These are phyloP conservation scores for Oenanthe javanica DNA, from an alignment of 140 eudicot species.

Conservation along the genomic window DNA sequence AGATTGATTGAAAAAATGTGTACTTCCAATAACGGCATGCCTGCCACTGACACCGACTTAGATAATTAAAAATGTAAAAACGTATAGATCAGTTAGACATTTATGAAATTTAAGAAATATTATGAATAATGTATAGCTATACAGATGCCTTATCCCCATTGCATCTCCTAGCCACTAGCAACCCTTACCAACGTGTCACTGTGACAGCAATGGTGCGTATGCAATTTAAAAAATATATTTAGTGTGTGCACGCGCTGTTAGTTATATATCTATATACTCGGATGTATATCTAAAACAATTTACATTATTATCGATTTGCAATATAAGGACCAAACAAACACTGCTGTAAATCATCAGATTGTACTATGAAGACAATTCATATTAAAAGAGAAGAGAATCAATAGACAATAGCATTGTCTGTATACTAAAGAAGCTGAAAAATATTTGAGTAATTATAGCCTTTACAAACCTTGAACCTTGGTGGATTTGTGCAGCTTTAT, in stretches of 20 bases:
- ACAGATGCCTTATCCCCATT: neutral
- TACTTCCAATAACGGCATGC: neutral
- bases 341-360: neutral
- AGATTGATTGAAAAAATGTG: neutral
- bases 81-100: neutral
- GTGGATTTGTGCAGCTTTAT: conserved; percentile 93
- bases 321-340: neutral
- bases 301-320: neutral
- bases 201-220: too few relatives aligned
- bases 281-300: neutral
- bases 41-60: neutral
- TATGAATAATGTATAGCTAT: too few relatives aligned
- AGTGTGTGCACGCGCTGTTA: neutral
- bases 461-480: conserved; percentile 75
- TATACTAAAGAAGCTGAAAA: neutral
- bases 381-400: neutral
- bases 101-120: too few relatives aligned
- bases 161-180: neutral
- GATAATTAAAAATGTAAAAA: too few relatives aligned
- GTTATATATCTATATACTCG: neutral
- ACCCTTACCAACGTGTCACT: neutral
- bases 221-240: too few relatives aligned
- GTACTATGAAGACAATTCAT: neutral
- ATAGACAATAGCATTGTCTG: neutral
- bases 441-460: neutral